Base-by-base conservation (phyloP, 305 asterid genomes). In the Solanum hybrid region DNA sequence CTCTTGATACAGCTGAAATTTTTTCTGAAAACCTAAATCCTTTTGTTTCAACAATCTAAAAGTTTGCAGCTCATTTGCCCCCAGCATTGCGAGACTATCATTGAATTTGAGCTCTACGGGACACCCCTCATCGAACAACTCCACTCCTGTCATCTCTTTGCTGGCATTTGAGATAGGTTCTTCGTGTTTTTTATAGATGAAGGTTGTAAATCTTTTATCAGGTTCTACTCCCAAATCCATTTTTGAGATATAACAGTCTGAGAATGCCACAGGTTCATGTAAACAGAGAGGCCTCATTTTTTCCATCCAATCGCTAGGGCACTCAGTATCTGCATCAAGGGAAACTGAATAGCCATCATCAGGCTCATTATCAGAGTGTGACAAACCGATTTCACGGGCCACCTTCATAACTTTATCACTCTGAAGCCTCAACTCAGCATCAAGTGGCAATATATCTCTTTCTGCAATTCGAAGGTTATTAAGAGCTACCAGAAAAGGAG, bases 241-340 rank as follows among this genome's bases (percentile, higher is more conserved):
- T 20, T 57, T 28, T 6, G 89, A 79, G 22, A 90, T 84, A 73
- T 88, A 90, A 88, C 71, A 26, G 71, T 91, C 94, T 34, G 88
- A 37, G 73, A 92, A 89, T 1, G 94, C 91, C 6, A 90, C 91
- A 16, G 95, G 95, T 86, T 91, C 90, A 89, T 97, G 95, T 73
- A 81, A 91, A 36, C 91, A 89, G 78, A 93, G 90, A 87, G 73
- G 73, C 74, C 87, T 90, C 22, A 67, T 22, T 28, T 92, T 91
- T 90, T 83, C 90, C 46, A 86, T 79, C 80, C 18, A 83, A 31
- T 71, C 75, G 75, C 80, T 87, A 39, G 90, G 88, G 86, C 90
- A 86, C 29, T 94, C 96, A n/a, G 90, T 90, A 90, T 93, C 96
- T 92, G 93, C 96, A 31, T 93, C 95, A 73, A 96, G 97, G 80